phyloP scores from a whole-genome alignment of 2,329 filamentous ascomycete species.

The Metarhizium humberi region DNA sequence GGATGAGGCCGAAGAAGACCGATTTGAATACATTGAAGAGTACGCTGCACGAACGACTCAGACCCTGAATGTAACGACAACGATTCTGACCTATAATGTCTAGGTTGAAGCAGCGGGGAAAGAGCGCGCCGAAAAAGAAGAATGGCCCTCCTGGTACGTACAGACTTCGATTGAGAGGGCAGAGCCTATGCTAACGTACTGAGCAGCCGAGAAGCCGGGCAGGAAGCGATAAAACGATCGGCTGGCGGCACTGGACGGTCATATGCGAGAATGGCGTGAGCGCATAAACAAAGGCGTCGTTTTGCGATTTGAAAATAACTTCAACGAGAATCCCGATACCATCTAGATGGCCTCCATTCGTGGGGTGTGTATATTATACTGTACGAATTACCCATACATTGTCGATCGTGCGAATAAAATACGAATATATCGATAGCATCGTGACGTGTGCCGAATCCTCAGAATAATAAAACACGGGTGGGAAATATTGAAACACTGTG shows the following conservation, averaged over 20 bases:
- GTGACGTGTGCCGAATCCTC: too few relatives aligned
- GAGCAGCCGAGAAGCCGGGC: slow-evolving; percentile 17
- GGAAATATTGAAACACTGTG: too few relatives aligned
- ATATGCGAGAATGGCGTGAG: neutral
- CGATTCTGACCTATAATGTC: slow-evolving; percentile 18
- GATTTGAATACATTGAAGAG: slow-evolving; percentile 66
- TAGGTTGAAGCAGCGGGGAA: slow-evolving; percentile 70
- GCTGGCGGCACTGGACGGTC: neutral
- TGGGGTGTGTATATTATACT: slow-evolving; percentile 2
- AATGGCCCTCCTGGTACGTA: slow-evolving; percentile 36
- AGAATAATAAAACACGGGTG: too few relatives aligned
- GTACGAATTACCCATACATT: neutral
- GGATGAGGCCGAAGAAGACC: slow-evolving; percentile 70
- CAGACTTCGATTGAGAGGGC: neutral
- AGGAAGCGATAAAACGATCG: slow-evolving; percentile 20
- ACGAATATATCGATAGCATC: neutral
- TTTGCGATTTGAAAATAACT: neutral
- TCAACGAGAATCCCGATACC: neutral
- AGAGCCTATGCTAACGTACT: neutral
- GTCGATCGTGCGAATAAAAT: neutral
- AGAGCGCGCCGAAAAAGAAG: slow-evolving; percentile 86
- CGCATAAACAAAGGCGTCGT: too few relatives aligned
- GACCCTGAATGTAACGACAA: neutral
- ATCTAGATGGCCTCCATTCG: neutral
- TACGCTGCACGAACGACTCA: slow-evolving; percentile 23